A percentile compares a stretch with the other conserved stretches of the same genome.
phyloP scores from a whole-genome alignment of 78 protist genomes.

The Dictyostelium capitatum region DNA sequence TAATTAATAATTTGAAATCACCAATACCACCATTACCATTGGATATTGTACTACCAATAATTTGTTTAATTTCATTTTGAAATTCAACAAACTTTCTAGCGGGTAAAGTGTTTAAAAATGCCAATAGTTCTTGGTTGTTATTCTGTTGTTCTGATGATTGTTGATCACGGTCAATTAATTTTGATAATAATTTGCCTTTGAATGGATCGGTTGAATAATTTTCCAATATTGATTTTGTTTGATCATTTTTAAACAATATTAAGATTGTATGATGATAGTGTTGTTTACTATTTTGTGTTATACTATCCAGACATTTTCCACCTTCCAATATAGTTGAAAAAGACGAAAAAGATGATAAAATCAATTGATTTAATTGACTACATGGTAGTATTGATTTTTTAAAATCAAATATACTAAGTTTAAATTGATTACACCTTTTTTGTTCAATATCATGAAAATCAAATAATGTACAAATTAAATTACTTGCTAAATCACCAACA shows the following conservation, averaged over 20 bases:
- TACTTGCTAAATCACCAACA: no score
- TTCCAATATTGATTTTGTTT: neutral
- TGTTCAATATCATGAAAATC: neutral
- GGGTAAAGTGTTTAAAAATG: neutral
- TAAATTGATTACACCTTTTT: neutral
- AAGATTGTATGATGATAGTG: neutral
- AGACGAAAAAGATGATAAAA: no score
- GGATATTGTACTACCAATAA: no score
- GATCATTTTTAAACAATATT: neutral
- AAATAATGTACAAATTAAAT: neutral
- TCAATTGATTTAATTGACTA: no score
- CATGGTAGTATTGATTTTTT: neutral
- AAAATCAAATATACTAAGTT: no score
- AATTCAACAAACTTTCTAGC: neutral
- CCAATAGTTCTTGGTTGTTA: neutral
- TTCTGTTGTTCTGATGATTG: neutral
- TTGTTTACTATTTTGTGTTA: neutral
- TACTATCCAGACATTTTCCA: neutral
- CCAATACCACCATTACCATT: no score
- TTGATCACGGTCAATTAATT: neutral
- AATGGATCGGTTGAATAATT: neutral
- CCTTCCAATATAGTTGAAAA: no score
- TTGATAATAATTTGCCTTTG: neutral
- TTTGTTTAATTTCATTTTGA: neutral
- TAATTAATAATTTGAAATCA: neutral